Evolutionary conservation across 1,284 basidiomycete species (phyloP).

Genomic region (Heliocybe sulcata): DNA sequence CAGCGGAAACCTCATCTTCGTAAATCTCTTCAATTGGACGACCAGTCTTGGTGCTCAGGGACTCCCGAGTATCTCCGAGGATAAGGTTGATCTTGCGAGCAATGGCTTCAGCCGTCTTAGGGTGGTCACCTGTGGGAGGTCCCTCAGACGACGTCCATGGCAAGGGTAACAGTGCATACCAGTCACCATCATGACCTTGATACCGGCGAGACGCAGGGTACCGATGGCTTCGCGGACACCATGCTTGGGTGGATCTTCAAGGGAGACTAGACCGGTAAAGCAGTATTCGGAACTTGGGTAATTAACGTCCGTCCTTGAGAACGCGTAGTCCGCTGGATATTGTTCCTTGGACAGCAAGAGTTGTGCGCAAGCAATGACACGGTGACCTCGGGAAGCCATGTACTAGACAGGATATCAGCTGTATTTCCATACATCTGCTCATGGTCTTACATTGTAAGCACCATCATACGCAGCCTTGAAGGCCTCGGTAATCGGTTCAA

Average conservation of each 20-base stretch:
- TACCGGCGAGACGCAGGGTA: constrained; percentile 57
- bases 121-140: constrained; percentile 46
- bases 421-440: not conserved
- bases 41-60: constrained; percentile 46
- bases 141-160: not conserved
- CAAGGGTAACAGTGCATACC: constrained; percentile 24
- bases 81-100: constrained; percentile 63
- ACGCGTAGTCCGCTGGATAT: constrained; percentile 39
- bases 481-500: constrained; percentile 44
- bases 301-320: constrained; percentile 45
- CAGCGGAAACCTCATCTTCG: constrained; percentile 58
- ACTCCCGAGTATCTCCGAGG: constrained; percentile 55
- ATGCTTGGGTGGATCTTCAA: constrained; percentile 66
- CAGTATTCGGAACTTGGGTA: constrained; percentile 51
- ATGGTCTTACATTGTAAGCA: constrained; percentile 46
- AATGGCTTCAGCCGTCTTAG: constrained; percentile 64
- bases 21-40: constrained; percentile 51
- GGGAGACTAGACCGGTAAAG: constrained; percentile 57
- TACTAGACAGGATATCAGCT: constrained; percentile 32
- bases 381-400: constrained; percentile 66
- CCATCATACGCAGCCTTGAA: constrained; percentile 47
- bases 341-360: constrained; percentile 38
- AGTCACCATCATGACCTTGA: constrained; percentile 71
- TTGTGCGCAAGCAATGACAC: constrained; percentile 65
- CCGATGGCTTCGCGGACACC: constrained; percentile 66